Base-by-base conservation (phyloP, 495 filamentous ascomycete genomes). In the Xeromyces bisporus region DNA sequence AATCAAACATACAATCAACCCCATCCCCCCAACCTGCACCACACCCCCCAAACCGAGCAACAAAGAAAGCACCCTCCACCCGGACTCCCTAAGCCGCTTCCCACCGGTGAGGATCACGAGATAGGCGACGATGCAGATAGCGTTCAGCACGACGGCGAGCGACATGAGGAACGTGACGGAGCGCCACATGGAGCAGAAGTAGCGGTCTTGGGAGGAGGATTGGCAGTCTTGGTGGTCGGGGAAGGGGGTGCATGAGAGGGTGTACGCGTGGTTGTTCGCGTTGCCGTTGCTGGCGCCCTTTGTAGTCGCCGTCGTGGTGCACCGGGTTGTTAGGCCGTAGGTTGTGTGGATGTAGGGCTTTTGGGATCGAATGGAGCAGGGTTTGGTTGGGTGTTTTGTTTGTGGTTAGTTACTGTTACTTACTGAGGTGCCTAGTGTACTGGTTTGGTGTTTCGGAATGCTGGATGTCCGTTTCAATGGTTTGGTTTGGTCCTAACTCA, bases 171-270 rank as follows among this genome's bases (percentile, higher is more conserved):
- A 93, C 7, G 79, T 84, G 33, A 82, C 72, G 25, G 73, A 76
- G 18, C 80, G 69, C 87, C 87, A 96, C 69, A 91, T 78, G 38
- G 71, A 77, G 56, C 87, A 93, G 63, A 96, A 93, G 52, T 74
- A 71, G 17, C 73, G 67, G 44, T 80, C 68, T 28, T 62, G 59
- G n/a, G n/a, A n/a, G n/a, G n/a, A n/a, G 42, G 69, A 73, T 38
- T 72, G 66, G 56, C 77, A 83, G 54, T 81, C 78, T 28, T 70
- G 62, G 36, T 64, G 55, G 35, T 59, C 53, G 6, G 75, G 74
- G 44, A 77, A 78, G 32, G 55, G 51, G 25, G 58, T 54, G 53
- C 73, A 79, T 23, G 46, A n/a, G n/a, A n/a, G n/a, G n/a, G n/a
- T n/a, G n/a, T n/a, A n/a, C n/a, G n/a, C n/a, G n/a, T n/a, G n/a